Base-by-base conservation (phyloP, 495 filamentous ascomycete species). In the Talaromyces proteolyticus region DNA sequence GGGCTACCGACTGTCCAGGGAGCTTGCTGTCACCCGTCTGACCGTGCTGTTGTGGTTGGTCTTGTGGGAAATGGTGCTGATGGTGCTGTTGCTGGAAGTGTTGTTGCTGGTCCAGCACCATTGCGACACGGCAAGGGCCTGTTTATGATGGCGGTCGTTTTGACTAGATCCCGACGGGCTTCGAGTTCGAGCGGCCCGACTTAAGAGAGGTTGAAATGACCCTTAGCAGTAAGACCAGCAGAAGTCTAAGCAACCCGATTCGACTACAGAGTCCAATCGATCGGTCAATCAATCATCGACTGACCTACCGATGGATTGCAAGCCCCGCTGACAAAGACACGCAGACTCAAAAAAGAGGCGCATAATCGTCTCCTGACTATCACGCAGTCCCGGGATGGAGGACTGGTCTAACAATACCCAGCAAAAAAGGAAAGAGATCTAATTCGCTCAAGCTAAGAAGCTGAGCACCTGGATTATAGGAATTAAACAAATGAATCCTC, bases 121-220 rank as follows among this genome's bases (percentile, higher is more conserved):
- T 66, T 55, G 53, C 56, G 63, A 61, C 52, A 45, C 42, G 42
- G 46, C 42, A 43, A 49, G 48, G 8, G 8, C 8, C 8, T 34
- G 29, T 34, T 34, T 34, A 34, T 10, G 14, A 14, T 34, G 29
- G 14, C 8, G 8, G 29, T 14, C 29, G 29, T 34, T 34, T 14
- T 34, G 14, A 14, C 14, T 34, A 34, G 29, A 14, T 34, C 29
- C 29, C 29, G 29, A 34, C 29, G 29, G 29, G 29, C 29, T 8
- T 34, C 29, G 29, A 34, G 29, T 34, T 34, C 29, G 29, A 34
- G 29, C 29, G 8, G 29, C 29, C 29, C 14, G 29, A 14, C 29
- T 34, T 2, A 14, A 34, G 29, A 34, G 29, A 34, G 2, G 29
- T 34, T 34, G 29, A 14, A 14, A 10, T 34, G 29, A 2, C 2